These are phyloP conservation scores for Linnemannia exigua DNA, from an alignment of 192 early-diverging fungal species.

Conservation along the genomic window DNA sequence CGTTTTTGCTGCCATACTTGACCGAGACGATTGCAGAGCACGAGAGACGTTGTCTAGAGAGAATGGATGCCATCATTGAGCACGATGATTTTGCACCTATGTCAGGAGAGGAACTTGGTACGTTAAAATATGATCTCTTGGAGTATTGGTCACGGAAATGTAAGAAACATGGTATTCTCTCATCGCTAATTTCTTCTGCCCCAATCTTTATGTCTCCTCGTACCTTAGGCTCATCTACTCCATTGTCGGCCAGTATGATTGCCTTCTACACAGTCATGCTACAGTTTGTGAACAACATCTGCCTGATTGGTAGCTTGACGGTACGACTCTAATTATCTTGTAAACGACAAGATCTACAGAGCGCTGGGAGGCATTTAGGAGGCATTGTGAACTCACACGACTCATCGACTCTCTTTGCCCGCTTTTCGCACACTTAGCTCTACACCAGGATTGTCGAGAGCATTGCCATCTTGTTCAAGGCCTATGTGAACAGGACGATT, in stretches of 20 bases:
- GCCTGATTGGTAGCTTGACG: conserved; percentile 75
- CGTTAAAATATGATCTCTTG: no score
- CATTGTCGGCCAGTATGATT: conserved; percentile 75
- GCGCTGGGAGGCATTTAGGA: no score
- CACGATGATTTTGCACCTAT: conserved; percentile 78
- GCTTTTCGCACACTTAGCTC: conserved; percentile 56
- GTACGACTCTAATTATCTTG: conserved; percentile 51
- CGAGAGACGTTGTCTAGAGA: conserved; percentile 71
- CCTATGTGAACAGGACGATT: conserved; percentile 72
- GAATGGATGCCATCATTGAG: conserved; percentile 74
- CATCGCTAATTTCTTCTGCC: background rate
- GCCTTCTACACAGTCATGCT: conserved; percentile 78
- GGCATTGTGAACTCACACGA: background rate
- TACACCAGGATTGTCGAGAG: conserved; percentile 79
- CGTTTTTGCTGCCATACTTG: conserved; percentile 83
- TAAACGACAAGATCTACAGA: background rate
- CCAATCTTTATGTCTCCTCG: background rate
- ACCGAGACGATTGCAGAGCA: conserved; percentile 78
- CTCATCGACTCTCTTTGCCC: background rate
- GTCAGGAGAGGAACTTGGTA: conserved; percentile 65
- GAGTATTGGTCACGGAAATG: no score
- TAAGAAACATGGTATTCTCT: no score
- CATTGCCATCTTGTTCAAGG: conserved; percentile 73
- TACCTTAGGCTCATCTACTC: conserved; percentile 60
- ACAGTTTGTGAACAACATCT: conserved; percentile 80